Evolutionary conservation across 225 moss, liverwort and hornwort genomes (phyloP), one percentile per base, ranked within the genome.

Genomic region (Pseudisothecium myosuroides): DNA sequence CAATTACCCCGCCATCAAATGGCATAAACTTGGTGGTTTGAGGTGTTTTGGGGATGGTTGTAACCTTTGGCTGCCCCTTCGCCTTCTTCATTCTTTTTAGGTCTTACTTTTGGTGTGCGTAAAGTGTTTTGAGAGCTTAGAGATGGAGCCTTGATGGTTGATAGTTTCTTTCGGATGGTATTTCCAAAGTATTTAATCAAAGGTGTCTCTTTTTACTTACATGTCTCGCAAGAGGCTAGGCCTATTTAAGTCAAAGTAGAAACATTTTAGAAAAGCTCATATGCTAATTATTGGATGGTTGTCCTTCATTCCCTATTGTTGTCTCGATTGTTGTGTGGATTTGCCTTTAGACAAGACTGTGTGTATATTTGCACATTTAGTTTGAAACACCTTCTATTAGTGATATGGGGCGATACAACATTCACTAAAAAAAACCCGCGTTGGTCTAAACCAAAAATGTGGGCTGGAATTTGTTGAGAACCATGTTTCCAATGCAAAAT

Each of bases 21-120:
- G n/a, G n/a, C n/a, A n/a, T n/a, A n/a, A n/a, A n/a, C n/a, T n/a
- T n/a, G 67, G 12, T 36, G 22, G 13, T 22, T 66, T 66, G 0
- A 9, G 0, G 68, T 68, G 13, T 2, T 65, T 65, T 65, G 32
- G 1, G 8, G 3, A 5, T 34, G 17, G 39, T 68, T 68, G 39
- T n/a, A 66, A 37, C 0, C 36, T 8, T 66, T 65, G 10, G 10
- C 18, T 2, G 0, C 2, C 12, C 11, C 4, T 12, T 39, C 7
- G 2, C 69, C 4, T 69, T 69, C 14, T 39, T 69, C 23, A 69
- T 39, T 69, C 4, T 13, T 3, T 69, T 69, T 2, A 69, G 39
- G 11, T 20, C 37, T 66, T 66, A 20, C 3, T 37, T 37, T 37
- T 19, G 9, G 20, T 66, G 10, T 12, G 12, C 24, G 24, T 69